Conservation (phyloP, 768 basidiomycete species). For the Termitomyces sp. region DNA sequence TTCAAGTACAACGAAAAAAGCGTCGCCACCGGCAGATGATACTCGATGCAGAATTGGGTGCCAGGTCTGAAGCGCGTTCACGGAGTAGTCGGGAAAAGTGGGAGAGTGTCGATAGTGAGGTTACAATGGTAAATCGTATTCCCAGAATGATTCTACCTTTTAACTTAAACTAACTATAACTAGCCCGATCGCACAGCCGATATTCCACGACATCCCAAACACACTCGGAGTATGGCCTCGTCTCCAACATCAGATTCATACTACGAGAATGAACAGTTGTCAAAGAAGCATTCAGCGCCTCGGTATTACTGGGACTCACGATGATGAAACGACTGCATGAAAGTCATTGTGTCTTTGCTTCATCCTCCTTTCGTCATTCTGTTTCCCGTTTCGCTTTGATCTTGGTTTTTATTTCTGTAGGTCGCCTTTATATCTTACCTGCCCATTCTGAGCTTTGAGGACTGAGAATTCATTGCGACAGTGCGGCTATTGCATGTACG, state of each 20-base stretch:
- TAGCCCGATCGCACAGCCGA: conserved; percentile 12
- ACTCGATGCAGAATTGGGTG: conserved; percentile 4
- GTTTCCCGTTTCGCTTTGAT: neutral
- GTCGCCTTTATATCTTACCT: neutral
- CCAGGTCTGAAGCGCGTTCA: neutral
- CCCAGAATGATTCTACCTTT: neutral
- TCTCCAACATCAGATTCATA: conserved; percentile 17
- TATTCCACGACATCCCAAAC: conserved; percentile 8
- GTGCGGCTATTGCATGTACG: neutral
- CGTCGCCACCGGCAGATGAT: conserved; percentile 6
- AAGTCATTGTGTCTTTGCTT: neutral
- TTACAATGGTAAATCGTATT: conserved; percentile 6
- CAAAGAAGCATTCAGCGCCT: conserved; percentile 21
- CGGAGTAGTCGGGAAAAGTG: conserved; percentile 6
- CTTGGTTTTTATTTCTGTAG: neutral
- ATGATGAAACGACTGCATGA: neutral
- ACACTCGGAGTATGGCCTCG: conserved; percentile 4
- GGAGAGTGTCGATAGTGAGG: neutral
- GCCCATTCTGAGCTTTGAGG: neutral
- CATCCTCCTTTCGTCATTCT: neutral
- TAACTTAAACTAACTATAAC: neutral
- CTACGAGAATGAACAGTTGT: conserved; percentile 18
- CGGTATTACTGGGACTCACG: conserved; percentile 29
- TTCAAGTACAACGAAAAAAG: conserved; percentile 23
- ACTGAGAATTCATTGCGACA: neutral